Evolutionary conservation across 495 filamentous ascomycete species (phyloP).

Genomic region (Oleoguttula mirabilis): DNA sequence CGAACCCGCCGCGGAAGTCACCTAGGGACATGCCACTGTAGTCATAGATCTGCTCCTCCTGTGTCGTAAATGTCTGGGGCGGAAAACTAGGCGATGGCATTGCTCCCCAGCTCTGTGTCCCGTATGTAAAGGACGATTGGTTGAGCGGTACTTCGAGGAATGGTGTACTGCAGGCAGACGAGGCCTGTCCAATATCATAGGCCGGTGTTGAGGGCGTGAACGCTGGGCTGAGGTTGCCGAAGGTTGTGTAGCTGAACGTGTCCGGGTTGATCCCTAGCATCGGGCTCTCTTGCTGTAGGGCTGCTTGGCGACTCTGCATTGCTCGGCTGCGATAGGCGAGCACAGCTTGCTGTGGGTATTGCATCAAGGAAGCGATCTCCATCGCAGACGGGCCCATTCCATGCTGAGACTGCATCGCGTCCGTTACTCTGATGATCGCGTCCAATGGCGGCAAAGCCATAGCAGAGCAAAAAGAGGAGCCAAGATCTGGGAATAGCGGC

Average conservation of each 20-base stretch:
- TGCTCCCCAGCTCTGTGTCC: conserved; percentile 13
- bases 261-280: conserved; percentile 23
- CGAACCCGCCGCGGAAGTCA: conserved; percentile 16
- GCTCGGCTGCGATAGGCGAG: conserved; percentile 22
- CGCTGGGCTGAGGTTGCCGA: conserved; percentile 29
- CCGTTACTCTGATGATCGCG: conserved; percentile 28
- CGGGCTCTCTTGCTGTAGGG: conserved; percentile 16
- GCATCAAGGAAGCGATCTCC: conserved; percentile 26
- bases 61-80: background rate
- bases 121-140: conserved; percentile 6
- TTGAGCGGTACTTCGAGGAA: conserved; percentile 29
- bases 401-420: conserved; percentile 24
- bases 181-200: conserved; percentile 15
- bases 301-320: conserved; percentile 23
- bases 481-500: conserved; percentile 80
- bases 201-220: conserved; percentile 30
- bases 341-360: conserved; percentile 26
- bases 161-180: conserved; percentile 18
- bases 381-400: conserved; percentile 20
- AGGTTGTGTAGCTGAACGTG: conserved; percentile 22
- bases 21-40: background rate
- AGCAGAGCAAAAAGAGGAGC: conserved; percentile 50
- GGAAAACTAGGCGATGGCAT: conserved; percentile 15
- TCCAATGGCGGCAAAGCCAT: conserved; percentile 28
- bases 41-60: conserved; percentile 10